A percentile compares a stretch with the other conserved stretches of the same genome.
These are phyloP conservation scores for Elsinoe ampelina DNA, from an alignment of 2,329 filamentous ascomycete species.

Conservation along the genomic window DNA sequence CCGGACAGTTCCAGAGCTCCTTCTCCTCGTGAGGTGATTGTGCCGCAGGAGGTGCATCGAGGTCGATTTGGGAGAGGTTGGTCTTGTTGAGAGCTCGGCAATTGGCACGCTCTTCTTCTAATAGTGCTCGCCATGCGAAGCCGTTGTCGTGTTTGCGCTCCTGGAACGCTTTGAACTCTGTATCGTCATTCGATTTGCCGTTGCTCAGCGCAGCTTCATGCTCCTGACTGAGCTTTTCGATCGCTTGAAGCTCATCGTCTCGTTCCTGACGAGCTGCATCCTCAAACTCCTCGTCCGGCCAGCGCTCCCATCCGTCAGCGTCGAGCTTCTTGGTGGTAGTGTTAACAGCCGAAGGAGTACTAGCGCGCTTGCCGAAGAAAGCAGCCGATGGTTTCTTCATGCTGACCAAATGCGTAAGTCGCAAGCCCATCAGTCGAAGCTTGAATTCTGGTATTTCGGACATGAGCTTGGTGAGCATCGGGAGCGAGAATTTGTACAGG, in stretches of 20 bases:
- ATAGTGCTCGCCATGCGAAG: constrained; percentile 25
- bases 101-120: constrained; percentile 23
- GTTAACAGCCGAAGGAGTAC: constrained; percentile 29
- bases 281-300: constrained; percentile 59
- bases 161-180: constrained; percentile 19
- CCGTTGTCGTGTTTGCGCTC: constrained; percentile 25
- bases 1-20: constrained; percentile 73
- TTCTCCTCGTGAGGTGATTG: constrained; percentile 24
- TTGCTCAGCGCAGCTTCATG: constrained; percentile 24
- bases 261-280: constrained; percentile 50
- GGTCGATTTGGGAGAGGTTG: background rate
- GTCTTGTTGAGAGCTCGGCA: constrained; percentile 19
- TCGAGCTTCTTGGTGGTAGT: constrained; percentile 28
- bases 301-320: constrained; percentile 55
- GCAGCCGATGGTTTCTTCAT: constrained; percentile 70
- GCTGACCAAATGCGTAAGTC: constrained; percentile 78
- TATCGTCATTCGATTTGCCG: background rate
- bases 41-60: constrained; percentile 15
- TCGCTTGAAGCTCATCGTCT: constrained; percentile 51
- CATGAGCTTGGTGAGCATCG: constrained; percentile 75
- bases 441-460: constrained; percentile 73
- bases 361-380: constrained; percentile 57
- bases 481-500: constrained; percentile 69
- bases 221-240: constrained; percentile 55
- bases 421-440: constrained; percentile 75